Percentiles rank a stretch among this genome's conserved stretches.
phyloP scores from a whole-genome alignment of 805 yeast genomes.

The Yamadazyma takamatsuzukensis region DNA sequence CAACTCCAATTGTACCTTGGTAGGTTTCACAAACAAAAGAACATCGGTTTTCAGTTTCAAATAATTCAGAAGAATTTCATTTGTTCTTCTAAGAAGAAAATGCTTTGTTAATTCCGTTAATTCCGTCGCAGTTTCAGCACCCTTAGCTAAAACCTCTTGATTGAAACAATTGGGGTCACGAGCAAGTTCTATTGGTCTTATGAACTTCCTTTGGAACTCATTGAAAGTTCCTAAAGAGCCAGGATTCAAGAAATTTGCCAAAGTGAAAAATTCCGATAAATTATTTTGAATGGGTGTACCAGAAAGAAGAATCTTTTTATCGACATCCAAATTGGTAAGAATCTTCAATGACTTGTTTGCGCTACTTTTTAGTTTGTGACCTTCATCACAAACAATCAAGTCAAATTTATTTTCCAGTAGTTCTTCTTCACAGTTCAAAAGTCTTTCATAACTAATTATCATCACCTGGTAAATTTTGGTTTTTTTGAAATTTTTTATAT shows the following conservation, averaged over 20 bases:
- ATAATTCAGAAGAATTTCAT: constrained; percentile 50
- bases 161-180: constrained; percentile 60
- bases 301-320: constrained; percentile 61
- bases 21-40: constrained; percentile 76
- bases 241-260: constrained; percentile 82
- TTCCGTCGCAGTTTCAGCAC: constrained; percentile 60
- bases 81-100: constrained; percentile 73
- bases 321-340: constrained; percentile 50
- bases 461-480: constrained; percentile 78
- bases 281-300: constrained; percentile 97
- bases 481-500: constrained; percentile 56
- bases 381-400: constrained; percentile 88
- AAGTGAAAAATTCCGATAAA: constrained; percentile 72
- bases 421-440: constrained; percentile 52
- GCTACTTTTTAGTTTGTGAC: constrained; percentile 80
- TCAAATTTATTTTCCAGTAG: constrained; percentile 51
- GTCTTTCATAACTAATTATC: constrained; percentile 84
- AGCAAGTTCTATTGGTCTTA: constrained; percentile 68
- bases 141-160: constrained; percentile 46
- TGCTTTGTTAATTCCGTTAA: constrained; percentile 59
- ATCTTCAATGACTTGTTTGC: constrained; percentile 69
- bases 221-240: constrained; percentile 66
- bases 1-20: constrained; percentile 52
- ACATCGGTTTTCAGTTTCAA: constrained; percentile 74
- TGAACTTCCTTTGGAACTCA: constrained; percentile 55